Evolutionary conservation across 345 rosid genomes (phyloP).

Genomic region (Eutrema japonicum): DNA sequence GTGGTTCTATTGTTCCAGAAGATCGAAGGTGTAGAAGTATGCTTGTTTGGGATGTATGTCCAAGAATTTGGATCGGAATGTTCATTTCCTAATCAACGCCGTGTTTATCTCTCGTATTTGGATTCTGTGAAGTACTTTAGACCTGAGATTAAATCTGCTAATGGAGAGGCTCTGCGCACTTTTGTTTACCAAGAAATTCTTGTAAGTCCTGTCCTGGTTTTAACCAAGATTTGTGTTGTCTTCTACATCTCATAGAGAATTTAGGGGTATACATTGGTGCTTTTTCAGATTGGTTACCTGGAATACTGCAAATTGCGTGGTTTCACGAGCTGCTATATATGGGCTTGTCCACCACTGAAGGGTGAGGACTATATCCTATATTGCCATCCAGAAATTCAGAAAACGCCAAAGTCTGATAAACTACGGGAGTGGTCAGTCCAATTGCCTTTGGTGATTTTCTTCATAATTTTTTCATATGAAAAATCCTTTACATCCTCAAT

Average conservation of each 20-base stretch:
- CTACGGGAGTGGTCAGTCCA: constrained; percentile 91
- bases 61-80: constrained; percentile 99
- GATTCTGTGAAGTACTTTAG: constrained; percentile 99
- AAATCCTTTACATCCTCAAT: constrained; percentile 26
- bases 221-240: constrained; percentile 10
- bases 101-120: constrained; percentile 95
- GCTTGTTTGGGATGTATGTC: constrained; percentile 98
- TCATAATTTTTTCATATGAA: background rate
- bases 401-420: constrained; percentile 99
- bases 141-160: constrained; percentile 86
- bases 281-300: constrained; percentile 91
- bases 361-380: constrained; percentile 98
- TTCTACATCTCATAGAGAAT: constrained; percentile 21
- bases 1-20: constrained; percentile 93
- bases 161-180: constrained; percentile 98
- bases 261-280: constrained; percentile 17
- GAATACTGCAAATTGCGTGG: constrained; percentile 98
- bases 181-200: constrained; percentile 98
- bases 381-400: constrained; percentile 99
- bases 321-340: constrained; percentile 97
- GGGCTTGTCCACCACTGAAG: constrained; percentile 99
- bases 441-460: constrained; percentile 30
- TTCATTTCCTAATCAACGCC: constrained; percentile 91
- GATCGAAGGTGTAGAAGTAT: constrained; percentile 99
- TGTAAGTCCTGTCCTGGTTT: constrained; percentile 52